Percentiles rank a stretch among this genome's conserved stretches.
Evolutionary conservation across 441 rosid species (phyloP).

Genomic region (Populus hybrid): DNA sequence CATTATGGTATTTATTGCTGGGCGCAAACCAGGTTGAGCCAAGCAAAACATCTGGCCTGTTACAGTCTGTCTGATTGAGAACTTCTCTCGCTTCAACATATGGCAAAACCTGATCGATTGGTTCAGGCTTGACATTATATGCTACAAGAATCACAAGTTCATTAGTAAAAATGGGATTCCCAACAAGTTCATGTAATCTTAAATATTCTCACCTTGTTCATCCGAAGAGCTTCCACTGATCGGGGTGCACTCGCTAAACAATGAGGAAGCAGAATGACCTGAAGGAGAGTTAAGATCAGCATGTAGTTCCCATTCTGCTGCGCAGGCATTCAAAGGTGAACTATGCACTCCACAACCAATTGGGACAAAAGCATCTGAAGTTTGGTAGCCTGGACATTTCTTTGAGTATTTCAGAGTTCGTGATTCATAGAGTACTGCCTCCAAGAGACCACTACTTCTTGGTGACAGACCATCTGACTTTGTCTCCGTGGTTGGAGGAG

Average conservation of each 20-base stretch:
- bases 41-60: slow-evolving; percentile 61
- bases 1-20: slow-evolving; percentile 47
- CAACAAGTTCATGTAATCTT: background rate
- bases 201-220: too few species aligned
- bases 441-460: slow-evolving; percentile 82
- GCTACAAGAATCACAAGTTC: slow-evolving; percentile 27
- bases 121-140: slow-evolving; percentile 49
- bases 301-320: too few species aligned
- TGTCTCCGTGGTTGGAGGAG: slow-evolving; percentile 53
- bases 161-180: background rate
- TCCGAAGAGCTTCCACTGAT: too few species aligned
- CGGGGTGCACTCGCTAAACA: too few species aligned
- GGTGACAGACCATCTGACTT: slow-evolving; percentile 61
- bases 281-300: too few species aligned
- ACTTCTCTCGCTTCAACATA: slow-evolving; percentile 38
- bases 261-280: too few species aligned
- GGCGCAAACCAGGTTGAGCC: slow-evolving; percentile 78
- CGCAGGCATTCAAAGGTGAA: slow-evolving; percentile 41
- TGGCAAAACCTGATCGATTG: slow-evolving; percentile 43
- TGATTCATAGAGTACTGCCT: slow-evolving; percentile 83
- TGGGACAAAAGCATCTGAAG: slow-evolving; percentile 55
- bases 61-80: slow-evolving; percentile 29
- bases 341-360: slow-evolving; percentile 49
- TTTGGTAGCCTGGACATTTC: slow-evolving; percentile 63
- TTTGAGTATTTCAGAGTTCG: slow-evolving; percentile 58